phyloP scores from a whole-genome alignment of 441 rosid genomes.

The Croton laevigatus region DNA sequence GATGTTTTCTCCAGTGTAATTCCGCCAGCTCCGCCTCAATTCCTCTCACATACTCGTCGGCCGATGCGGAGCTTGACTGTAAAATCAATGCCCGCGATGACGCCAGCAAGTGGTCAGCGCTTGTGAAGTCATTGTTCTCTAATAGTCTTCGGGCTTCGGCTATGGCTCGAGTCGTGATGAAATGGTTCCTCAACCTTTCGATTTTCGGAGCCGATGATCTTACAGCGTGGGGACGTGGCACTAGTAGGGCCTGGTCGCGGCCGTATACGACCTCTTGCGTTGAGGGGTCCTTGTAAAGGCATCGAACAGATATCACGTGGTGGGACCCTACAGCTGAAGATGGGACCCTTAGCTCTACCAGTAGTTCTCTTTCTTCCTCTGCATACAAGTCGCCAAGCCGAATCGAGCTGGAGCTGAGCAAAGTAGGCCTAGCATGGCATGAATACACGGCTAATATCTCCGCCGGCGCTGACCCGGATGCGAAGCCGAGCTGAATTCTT shows the following conservation, averaged over 20 bases:
- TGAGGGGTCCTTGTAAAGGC: slow-evolving; percentile 61
- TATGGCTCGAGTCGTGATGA: slow-evolving; percentile 64
- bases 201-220: slow-evolving; percentile 45
- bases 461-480: slow-evolving; percentile 68
- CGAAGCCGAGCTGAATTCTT: slow-evolving; percentile 59
- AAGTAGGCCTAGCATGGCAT: slow-evolving; percentile 45
- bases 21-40: slow-evolving; percentile 69
- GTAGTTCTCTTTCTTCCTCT: slow-evolving; percentile 65
- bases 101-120: slow-evolving; percentile 60
- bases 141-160: slow-evolving; percentile 70
- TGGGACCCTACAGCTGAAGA: slow-evolving; percentile 41
- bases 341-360: slow-evolving; percentile 66
- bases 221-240: slow-evolving; percentile 53
- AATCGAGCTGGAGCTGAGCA: slow-evolving; percentile 45
- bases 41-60: slow-evolving; percentile 54
- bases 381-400: slow-evolving; percentile 65
- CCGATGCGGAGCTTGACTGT: slow-evolving; percentile 35
- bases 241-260: slow-evolving; percentile 54
- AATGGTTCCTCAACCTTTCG: slow-evolving; percentile 60
- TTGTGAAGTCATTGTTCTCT: slow-evolving; percentile 47
- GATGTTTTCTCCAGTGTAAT: slow-evolving; percentile 43
- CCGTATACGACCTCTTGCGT: slow-evolving; percentile 51
- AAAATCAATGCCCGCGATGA: slow-evolving; percentile 66
- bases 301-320: slow-evolving; percentile 67
- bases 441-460: slow-evolving; percentile 68